Evolutionary conservation across 2,329 filamentous ascomycete species (phyloP).

Genomic region (Talaromyces sp.): DNA sequence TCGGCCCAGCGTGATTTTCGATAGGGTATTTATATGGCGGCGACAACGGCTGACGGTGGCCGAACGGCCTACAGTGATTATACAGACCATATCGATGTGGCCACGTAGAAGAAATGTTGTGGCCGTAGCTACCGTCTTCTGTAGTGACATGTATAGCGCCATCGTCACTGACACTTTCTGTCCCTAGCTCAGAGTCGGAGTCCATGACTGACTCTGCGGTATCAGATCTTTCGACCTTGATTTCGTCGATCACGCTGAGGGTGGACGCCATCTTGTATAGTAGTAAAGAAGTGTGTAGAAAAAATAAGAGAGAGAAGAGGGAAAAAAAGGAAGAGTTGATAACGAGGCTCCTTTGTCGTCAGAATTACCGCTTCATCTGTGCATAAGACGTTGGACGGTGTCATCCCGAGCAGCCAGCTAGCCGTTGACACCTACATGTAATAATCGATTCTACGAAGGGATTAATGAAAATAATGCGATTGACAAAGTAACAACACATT

Average conservation of each 20-base stretch:
- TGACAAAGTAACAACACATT: neutral
- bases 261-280: neutral
- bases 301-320: neutral
- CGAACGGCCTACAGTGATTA: neutral
- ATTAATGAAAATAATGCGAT: neutral
- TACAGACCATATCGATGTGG: neutral
- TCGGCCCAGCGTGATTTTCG: conserved; percentile 6
- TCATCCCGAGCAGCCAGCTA: neutral
- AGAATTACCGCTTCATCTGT: conserved; percentile 6
- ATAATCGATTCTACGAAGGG: too few species aligned
- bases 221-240: too few species aligned
- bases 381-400: neutral
- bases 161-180: too few species aligned
- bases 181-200: too few species aligned
- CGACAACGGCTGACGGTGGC: neutral
- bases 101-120: neutral
- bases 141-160: neutral
- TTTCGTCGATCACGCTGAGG: too few species aligned
- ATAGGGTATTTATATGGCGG: conserved; percentile 1
- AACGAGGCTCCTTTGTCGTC: too few species aligned
- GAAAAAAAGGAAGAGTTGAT: too few species aligned
- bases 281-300: neutral
- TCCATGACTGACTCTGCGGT: too few species aligned
- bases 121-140: neutral
- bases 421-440: neutral